phyloP scores from a whole-genome alignment of 2,329 filamentous ascomycete genomes.

The Claviceps spartinae region DNA sequence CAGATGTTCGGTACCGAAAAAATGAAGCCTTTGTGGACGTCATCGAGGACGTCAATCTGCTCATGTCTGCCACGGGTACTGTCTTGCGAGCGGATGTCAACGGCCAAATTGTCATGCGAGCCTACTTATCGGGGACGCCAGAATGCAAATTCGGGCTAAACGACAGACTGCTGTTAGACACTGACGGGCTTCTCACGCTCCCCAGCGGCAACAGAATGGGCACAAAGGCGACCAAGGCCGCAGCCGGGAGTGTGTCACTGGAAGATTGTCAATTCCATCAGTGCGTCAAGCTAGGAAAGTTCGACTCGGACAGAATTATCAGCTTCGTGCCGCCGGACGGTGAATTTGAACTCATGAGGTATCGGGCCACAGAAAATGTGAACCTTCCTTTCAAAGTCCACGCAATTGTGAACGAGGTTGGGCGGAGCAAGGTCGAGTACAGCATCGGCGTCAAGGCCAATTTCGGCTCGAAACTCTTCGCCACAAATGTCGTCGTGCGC shows the following conservation, averaged over 20 bases:
- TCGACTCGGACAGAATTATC: constrained; percentile 92
- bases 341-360: constrained; percentile 97
- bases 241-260: constrained; percentile 85
- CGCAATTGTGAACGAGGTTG: constrained; percentile 94
- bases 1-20: constrained; percentile 97
- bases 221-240: constrained; percentile 85
- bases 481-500: constrained; percentile 86
- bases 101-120: constrained; percentile 96
- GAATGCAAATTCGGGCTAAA: constrained; percentile 99
- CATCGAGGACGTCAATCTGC: constrained; percentile 95
- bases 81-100: constrained; percentile 93
- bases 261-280: constrained; percentile 99
- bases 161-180: constrained; percentile 83
- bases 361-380: constrained; percentile 95
- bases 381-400: constrained; percentile 98
- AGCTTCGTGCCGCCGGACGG: constrained; percentile 94
- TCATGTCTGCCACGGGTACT: constrained; percentile 96
- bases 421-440: constrained; percentile 96
- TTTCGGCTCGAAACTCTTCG: constrained; percentile 90
- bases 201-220: constrained; percentile 65
- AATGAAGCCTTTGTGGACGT: constrained; percentile 99
- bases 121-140: constrained; percentile 88
- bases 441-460: constrained; percentile 96
- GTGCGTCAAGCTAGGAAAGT: constrained; percentile 93
- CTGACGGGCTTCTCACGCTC: constrained; percentile 49